phyloP scores from a whole-genome alignment of 495 filamentous ascomycete species.

The Tuber magnatum region DNA sequence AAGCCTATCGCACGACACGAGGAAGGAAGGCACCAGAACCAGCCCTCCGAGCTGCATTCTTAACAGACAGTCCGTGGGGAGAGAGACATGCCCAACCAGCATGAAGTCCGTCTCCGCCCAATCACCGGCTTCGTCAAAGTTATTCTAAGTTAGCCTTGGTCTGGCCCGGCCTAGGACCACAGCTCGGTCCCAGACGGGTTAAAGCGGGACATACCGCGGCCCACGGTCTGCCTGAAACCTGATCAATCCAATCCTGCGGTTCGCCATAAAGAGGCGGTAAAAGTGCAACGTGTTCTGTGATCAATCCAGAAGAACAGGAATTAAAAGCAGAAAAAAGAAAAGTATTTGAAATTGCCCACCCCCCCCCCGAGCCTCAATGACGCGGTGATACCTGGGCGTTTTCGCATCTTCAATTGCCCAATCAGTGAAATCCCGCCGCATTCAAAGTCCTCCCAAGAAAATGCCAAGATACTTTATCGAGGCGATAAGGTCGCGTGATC shows the following conservation, averaged over 20 bases:
- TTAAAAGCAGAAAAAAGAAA: neutral
- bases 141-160: neutral
- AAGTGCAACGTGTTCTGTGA: neutral
- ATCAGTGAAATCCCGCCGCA: conserved; percentile 13
- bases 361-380: conserved; percentile 34
- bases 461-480: conserved; percentile 17
- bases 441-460: conserved; percentile 9
- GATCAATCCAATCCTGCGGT: neutral
- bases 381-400: neutral
- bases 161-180: neutral
- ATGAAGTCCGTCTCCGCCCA: neutral
- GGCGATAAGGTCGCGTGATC: conserved; percentile 29
- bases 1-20: neutral
- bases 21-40: neutral
- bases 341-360: neutral
- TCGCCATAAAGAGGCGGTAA: neutral
- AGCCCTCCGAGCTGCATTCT: neutral
- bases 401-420: neutral
- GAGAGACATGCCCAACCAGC: neutral
- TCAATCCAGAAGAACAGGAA: neutral
- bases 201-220: neutral
- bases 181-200: neutral
- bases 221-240: neutral
- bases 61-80: neutral
- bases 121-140: neutral